A percentile compares a stretch with the other conserved stretches of the same genome.
Conservation (phyloP, 2,329 filamentous ascomycete species). For the Aspergillus tanneri region DNA sequence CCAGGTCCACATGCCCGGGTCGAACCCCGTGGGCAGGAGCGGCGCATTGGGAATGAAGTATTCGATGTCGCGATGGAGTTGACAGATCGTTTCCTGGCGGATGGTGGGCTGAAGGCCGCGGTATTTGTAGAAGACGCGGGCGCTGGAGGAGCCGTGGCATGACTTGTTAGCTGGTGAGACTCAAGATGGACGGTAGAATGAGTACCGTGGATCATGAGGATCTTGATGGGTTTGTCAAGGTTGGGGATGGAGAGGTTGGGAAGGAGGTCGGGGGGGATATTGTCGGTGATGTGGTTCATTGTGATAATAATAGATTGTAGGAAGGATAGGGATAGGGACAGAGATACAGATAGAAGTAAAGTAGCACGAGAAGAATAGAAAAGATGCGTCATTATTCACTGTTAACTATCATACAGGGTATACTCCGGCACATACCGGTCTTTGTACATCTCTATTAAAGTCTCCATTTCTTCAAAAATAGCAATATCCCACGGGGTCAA, state of each 20-base stretch:
- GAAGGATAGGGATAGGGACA: background rate
- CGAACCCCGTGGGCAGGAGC: background rate
- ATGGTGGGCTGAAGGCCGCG: background rate
- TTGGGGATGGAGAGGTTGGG: background rate
- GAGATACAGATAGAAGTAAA: background rate
- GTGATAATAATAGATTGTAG: background rate
- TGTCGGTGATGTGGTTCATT: background rate
- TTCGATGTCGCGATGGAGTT: background rate
- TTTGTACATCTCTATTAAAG: background rate
- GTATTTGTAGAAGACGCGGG: background rate
- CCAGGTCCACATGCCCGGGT: background rate
- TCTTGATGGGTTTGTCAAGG: background rate
- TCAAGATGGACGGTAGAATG: background rate
- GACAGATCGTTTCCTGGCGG: background rate
- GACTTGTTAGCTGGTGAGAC: background rate
- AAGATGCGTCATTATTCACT: no score
- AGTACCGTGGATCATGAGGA: background rate
- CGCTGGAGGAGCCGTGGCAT: background rate
- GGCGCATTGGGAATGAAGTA: conserved; percentile 3
- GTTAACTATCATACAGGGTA: no score
- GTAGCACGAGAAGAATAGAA: background rate
- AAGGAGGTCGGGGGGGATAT: background rate
- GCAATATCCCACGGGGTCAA: background rate
- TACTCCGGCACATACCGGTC: no score
- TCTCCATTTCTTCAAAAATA: background rate